These are phyloP conservation scores for Chrysanthemum lavandulifolium DNA, from an alignment of 129 eudicot species.

Conservation along the genomic window DNA sequence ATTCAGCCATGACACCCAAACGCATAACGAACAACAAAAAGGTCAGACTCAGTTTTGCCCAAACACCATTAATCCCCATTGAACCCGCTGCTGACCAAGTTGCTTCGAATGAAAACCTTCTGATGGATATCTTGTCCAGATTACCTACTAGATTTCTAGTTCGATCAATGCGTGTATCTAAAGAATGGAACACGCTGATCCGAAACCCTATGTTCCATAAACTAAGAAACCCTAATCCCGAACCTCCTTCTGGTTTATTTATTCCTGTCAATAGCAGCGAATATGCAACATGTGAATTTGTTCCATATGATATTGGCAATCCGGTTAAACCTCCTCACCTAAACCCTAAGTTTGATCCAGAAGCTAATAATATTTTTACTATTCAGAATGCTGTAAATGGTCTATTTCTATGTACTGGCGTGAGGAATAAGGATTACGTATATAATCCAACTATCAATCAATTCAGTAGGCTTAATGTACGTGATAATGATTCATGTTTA, in stretches of 20 bases:
- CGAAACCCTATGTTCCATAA: background rate
- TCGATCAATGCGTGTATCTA: background rate
- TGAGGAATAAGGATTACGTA: background rate
- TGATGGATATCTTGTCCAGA: background rate
- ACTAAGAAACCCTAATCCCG: background rate
- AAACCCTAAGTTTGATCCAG: background rate
- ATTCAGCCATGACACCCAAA: too few relatives aligned
- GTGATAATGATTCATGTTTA: background rate
- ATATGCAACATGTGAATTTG: background rate
- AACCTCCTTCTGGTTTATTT: background rate
- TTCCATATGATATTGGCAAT: background rate
- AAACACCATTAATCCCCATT: too few relatives aligned
- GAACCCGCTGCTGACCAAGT: background rate
- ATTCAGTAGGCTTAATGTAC: background rate
- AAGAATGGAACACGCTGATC: background rate
- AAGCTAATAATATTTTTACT: background rate
- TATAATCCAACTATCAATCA: slow-evolving; percentile 11
- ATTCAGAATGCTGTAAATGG: background rate
- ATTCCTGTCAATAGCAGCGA: background rate
- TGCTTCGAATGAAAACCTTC: background rate
- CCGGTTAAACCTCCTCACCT: background rate
- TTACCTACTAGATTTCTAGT: background rate
- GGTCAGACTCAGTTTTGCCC: too few relatives aligned
- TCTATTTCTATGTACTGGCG: background rate
- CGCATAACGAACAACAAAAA: too few relatives aligned